A percentile compares a stretch with the other conserved stretches of the same genome.
These are phyloP conservation scores for Arachis stenosperma DNA, from an alignment of 306 rosid species.

Conservation along the genomic window DNA sequence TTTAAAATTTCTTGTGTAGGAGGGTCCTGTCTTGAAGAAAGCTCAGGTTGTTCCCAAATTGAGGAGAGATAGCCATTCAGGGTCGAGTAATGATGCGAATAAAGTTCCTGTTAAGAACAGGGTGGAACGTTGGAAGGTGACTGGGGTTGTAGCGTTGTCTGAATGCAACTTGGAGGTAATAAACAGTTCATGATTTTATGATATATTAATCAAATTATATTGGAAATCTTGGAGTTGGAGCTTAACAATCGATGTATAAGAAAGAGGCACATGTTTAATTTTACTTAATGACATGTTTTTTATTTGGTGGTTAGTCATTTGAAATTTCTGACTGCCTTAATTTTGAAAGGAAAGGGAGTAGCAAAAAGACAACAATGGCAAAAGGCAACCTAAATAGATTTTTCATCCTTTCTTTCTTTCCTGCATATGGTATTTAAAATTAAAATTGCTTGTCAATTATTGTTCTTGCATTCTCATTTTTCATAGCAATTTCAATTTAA, in stretches of 20 bases:
- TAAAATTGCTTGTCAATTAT: conserved; percentile 10
- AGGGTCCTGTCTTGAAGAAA: conserved; percentile 65
- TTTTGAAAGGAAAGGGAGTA: conserved; percentile 1
- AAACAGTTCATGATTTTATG: conserved; percentile 12
- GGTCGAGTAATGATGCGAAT: conserved; percentile 41
- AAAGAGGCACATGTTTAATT: not conserved
- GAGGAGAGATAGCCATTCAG: conserved; percentile 47
- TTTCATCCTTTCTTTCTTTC: not conserved
- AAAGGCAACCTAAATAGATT: not conserved
- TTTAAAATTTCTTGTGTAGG: conserved; percentile 50
- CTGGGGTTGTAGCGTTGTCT: conserved; percentile 79
- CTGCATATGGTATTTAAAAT: not conserved
- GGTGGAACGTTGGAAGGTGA: conserved; percentile 66
- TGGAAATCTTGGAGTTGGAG: not conserved
- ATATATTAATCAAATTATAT: not conserved
- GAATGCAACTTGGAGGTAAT: conserved; percentile 85
- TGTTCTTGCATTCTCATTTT: conserved; percentile 31
- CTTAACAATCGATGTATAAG: not conserved
- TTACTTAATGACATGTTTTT: not conserved
- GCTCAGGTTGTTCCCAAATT: conserved; percentile 56
- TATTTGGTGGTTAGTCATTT: not conserved
- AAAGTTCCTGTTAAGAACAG: conserved; percentile 51
- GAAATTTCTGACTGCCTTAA: conserved; percentile 1
- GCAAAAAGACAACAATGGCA: not conserved
- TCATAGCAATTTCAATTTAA: conserved; percentile 28